phyloP scores from a whole-genome alignment of 768 basidiomycete genomes.

The Panaeolus papilionaceus region DNA sequence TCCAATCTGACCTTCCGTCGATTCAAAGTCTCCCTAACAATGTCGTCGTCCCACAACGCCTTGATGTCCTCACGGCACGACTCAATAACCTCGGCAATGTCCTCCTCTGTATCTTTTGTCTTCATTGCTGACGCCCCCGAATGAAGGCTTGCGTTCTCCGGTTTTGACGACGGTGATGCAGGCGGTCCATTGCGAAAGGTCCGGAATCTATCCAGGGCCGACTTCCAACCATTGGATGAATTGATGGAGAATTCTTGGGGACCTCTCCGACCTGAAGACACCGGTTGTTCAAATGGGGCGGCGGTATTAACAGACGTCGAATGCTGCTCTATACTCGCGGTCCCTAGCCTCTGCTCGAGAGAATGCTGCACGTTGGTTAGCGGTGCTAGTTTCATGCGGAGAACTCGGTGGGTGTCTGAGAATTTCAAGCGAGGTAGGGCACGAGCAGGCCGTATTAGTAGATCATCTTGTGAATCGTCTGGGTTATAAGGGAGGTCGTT shows the following conservation, averaged over 20 bases:
- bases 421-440: conserved; percentile 54
- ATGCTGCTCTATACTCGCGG: conserved; percentile 58
- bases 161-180: conserved; percentile 18
- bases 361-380: conserved; percentile 62
- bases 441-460: conserved; percentile 40
- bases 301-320: conserved; percentile 45
- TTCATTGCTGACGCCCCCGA: conserved; percentile 28
- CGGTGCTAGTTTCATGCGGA: conserved; percentile 64
- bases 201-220: conserved; percentile 62
- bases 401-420: conserved; percentile 64
- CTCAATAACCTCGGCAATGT: conserved; percentile 62
- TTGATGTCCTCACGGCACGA: conserved; percentile 72
- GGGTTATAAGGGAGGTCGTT: conserved; percentile 42
- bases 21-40: conserved; percentile 64
- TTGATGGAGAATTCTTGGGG: conserved; percentile 63
- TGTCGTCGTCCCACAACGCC: conserved; percentile 69
- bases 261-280: conserved; percentile 30
- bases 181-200: conserved; percentile 36
- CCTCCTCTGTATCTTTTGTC: conserved; percentile 54
- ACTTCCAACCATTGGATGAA: conserved; percentile 71
- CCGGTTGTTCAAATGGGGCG: conserved; percentile 43
- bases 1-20: conserved; percentile 64
- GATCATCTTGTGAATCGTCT: conserved; percentile 51
- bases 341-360: conserved; percentile 65
- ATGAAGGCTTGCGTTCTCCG: conserved; percentile 16